Conservation (phyloP, 306 rosid species). For the Gleditsia sinensis region DNA sequence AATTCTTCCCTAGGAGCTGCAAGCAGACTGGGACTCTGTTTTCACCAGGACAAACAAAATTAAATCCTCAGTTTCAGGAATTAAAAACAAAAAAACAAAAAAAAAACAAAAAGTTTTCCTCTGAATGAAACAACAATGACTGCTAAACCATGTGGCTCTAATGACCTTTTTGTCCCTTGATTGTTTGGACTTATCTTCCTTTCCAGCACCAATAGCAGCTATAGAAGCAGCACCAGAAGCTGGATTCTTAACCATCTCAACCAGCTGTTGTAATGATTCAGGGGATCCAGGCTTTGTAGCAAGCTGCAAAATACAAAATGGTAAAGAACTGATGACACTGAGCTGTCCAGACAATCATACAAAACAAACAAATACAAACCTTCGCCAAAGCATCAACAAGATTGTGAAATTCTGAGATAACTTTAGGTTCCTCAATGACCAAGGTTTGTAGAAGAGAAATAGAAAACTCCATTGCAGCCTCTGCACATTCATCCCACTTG, state of each 20-base stretch:
- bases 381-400: constrained; percentile 90
- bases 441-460: constrained; percentile 80
- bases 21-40: constrained; percentile 65
- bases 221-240: constrained; percentile 45
- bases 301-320: constrained; percentile 57
- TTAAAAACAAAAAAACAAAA: neutral
- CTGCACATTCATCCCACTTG: constrained; percentile 55
- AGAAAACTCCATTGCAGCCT: constrained; percentile 85
- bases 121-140: neutral
- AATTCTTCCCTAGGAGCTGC: constrained; percentile 63
- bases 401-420: constrained; percentile 95
- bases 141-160: constrained; percentile 29
- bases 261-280: constrained; percentile 81
- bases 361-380: constrained; percentile 52
- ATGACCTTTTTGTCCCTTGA: constrained; percentile 80
- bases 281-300: constrained; percentile 91
- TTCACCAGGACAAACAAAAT: neutral
- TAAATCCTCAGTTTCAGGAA: neutral
- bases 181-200: constrained; percentile 84
- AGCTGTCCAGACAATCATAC: neutral
- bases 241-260: constrained; percentile 88
- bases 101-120: neutral
- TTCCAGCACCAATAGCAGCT: constrained; percentile 64
- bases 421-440: constrained; percentile 73
- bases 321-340: constrained; percentile 5